Evolutionary conservation across 2,329 filamentous ascomycete species (phyloP).

Genomic region (Penicillium sp.): DNA sequence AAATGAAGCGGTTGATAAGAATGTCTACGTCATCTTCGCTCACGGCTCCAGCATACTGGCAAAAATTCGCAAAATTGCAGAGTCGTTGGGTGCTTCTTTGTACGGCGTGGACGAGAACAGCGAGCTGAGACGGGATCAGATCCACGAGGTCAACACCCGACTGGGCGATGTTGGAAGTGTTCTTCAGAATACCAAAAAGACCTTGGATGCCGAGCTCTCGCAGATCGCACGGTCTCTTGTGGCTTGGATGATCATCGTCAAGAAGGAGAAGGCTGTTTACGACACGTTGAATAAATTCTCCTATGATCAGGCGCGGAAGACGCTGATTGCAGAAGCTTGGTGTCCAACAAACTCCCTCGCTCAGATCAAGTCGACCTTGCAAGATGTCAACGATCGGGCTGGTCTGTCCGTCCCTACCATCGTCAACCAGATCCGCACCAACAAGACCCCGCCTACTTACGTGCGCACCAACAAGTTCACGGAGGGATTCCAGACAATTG

Average conservation of each 20-base stretch:
- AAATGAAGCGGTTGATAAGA: constrained; percentile 93
- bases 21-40: constrained; percentile 98
- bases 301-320: constrained; percentile 93
- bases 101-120: constrained; percentile 98
- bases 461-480: constrained; percentile 99
- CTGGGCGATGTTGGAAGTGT: constrained; percentile 90
- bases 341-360: constrained; percentile 88
- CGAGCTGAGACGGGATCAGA: constrained; percentile 90
- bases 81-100: constrained; percentile 91
- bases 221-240: constrained; percentile 91
- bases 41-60: constrained; percentile 97
- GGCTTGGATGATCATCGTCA: constrained; percentile 95
- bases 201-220: constrained; percentile 86
- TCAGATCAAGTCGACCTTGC: constrained; percentile 86
- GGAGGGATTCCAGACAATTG: constrained; percentile 96
- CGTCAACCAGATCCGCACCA: constrained; percentile 95
- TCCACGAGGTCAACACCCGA: constrained; percentile 94
- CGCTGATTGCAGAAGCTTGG: constrained; percentile 96
- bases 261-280: constrained; percentile 98
- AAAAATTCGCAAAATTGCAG: constrained; percentile 98
- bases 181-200: constrained; percentile 90
- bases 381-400: constrained; percentile 94
- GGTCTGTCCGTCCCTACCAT: constrained; percentile 97
- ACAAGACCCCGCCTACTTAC: constrained; percentile 96
- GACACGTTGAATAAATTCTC: constrained; percentile 94